Conservation (phyloP, 345 rosid genomes). For the Eucalyptus brandiana region DNA sequence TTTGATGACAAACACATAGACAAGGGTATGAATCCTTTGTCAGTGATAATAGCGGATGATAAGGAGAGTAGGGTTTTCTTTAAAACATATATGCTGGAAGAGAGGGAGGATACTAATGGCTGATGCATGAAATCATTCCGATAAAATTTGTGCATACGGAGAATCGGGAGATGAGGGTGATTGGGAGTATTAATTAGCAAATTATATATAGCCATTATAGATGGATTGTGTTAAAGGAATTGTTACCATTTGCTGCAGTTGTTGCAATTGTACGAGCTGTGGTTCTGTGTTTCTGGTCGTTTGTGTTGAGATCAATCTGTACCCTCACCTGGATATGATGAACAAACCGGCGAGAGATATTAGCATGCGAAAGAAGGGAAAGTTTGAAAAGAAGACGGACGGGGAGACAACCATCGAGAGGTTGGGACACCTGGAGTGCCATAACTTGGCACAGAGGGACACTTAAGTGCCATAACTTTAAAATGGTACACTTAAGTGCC, state of each 20-base stretch:
- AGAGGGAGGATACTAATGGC: background rate
- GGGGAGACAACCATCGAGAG: no score
- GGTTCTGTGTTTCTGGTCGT: background rate
- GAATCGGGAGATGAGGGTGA: background rate
- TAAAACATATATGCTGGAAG: no score
- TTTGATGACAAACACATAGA: background rate
- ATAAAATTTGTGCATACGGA: background rate
- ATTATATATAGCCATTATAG: background rate
- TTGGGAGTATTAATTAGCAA: background rate
- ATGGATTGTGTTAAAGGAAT: background rate
- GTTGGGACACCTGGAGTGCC: no score
- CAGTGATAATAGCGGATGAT: background rate
- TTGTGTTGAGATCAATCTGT: background rate
- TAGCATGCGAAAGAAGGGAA: background rate
- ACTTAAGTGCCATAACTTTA: no score
- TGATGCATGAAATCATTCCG: background rate
- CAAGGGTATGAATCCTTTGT: background rate
- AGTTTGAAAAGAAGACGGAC: no score
- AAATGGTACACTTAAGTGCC: no score
- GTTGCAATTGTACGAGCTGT: background rate
- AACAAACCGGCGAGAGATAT: background rate
- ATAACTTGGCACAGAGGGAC: no score
- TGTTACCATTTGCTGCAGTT: background rate
- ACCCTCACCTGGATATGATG: background rate
- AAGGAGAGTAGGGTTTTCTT: background rate